These are phyloP conservation scores for Eutrema japonicum DNA, from an alignment of 345 rosid species.

Conservation along the genomic window DNA sequence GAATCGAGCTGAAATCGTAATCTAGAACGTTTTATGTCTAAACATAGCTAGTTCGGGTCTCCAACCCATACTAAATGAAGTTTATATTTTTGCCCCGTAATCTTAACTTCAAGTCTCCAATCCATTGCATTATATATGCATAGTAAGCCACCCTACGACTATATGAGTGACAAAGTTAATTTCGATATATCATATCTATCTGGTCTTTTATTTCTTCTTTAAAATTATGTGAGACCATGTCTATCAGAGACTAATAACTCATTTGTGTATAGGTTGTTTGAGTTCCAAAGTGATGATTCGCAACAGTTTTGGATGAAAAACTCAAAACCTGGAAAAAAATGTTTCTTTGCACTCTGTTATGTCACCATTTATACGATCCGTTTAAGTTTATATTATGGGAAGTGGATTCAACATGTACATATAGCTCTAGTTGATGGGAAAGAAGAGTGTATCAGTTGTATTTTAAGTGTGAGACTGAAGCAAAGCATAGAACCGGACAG, in stretches of 20 bases:
- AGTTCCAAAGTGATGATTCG: not conserved
- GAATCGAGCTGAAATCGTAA: no score
- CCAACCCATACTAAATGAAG: no score
- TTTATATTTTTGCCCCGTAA: no score
- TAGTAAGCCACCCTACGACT: no score
- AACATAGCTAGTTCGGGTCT: no score
- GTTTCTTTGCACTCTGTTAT: not conserved
- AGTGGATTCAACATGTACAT: not conserved
- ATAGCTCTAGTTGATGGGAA: not conserved
- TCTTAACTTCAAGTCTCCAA: no score
- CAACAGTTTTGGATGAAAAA: not conserved
- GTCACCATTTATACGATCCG: not conserved
- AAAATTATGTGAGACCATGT: no score
- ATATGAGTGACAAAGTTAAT: no score
- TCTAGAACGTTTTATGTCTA: no score
- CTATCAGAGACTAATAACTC: not conserved
- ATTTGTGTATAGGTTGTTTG: not conserved
- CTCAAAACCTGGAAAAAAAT: not conserved
- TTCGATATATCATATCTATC: no score
- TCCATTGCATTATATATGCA: no score
- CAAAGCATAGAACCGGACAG: not conserved
- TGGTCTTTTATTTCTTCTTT: no score
- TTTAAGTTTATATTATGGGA: not conserved
- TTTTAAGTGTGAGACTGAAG: not conserved
- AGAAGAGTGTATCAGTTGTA: not conserved